Evolutionary conservation across 1,139 yeast genomes (phyloP).

Genomic region (Kodamaea derodonti): DNA sequence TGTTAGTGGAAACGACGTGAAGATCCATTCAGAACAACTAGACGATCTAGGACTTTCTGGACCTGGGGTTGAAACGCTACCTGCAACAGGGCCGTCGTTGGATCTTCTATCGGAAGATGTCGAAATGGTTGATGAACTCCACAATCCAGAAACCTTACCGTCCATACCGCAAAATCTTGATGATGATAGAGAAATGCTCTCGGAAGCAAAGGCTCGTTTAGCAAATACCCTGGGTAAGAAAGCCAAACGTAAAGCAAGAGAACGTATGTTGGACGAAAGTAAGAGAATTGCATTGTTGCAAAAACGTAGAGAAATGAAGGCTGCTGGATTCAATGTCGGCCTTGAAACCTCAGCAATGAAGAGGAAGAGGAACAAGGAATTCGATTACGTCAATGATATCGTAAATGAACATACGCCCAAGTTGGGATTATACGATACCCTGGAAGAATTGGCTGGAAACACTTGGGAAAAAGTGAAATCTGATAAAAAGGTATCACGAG

Average conservation of each 20-base stretch:
- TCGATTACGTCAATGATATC: constrained; percentile 81
- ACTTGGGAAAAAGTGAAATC: constrained; percentile 37
- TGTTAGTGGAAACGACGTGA: constrained; percentile 17
- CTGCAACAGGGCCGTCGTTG: constrained; percentile 34
- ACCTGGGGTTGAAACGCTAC: constrained; percentile 54
- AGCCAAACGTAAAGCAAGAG: constrained; percentile 88
- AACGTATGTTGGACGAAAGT: constrained; percentile 70
- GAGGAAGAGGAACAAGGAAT: constrained; percentile 50
- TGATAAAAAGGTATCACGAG: constrained; percentile 40
- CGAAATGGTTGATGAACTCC: constrained; percentile 49
- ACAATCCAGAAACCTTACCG: constrained; percentile 76
- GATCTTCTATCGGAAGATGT: background rate
- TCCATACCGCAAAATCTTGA: constrained; percentile 85
- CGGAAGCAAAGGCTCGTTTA: constrained; percentile 88
- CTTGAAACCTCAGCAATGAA: constrained; percentile 46
- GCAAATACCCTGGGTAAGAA: constrained; percentile 94
- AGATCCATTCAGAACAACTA: constrained; percentile 14
- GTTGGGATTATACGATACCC: constrained; percentile 65
- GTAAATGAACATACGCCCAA: constrained; percentile 76
- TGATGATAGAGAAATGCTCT: constrained; percentile 87
- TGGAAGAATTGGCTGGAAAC: constrained; percentile 50
- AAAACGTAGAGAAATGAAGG: constrained; percentile 78
- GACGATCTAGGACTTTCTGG: constrained; percentile 44
- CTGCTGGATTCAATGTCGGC: constrained; percentile 71
- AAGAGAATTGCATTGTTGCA: constrained; percentile 73